phyloP scores from a whole-genome alignment of 441 rosid species.

The Arabidopsis lyrata region DNA sequence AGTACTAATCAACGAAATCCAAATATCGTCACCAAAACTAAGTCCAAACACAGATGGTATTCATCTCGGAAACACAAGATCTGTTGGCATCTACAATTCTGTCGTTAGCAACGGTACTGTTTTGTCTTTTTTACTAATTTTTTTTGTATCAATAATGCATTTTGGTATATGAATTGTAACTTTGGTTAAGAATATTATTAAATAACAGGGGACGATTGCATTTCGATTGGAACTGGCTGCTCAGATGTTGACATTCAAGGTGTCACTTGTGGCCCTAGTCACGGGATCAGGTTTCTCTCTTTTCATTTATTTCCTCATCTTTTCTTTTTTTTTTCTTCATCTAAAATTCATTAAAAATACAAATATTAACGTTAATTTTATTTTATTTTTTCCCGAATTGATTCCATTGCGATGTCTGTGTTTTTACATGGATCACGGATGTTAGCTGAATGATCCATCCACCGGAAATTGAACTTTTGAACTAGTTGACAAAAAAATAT shows the following conservation, averaged over 20 bases:
- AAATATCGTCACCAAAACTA: slow-evolving; percentile 84
- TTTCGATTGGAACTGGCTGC: slow-evolving; percentile 92
- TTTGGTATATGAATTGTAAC: background rate
- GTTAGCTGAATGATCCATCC: slow-evolving; percentile 6
- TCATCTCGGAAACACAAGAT: slow-evolving; percentile 78
- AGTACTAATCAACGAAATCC: slow-evolving; percentile 65
- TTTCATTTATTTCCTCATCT: background rate
- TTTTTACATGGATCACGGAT: slow-evolving; percentile 33
- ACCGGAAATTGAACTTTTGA: slow-evolving; percentile 8
- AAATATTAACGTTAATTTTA: background rate
- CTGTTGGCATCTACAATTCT: slow-evolving; percentile 81
- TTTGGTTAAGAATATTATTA: background rate
- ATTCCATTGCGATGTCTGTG: slow-evolving; percentile 4
- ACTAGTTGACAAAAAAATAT: slow-evolving; percentile 12
- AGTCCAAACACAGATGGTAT: slow-evolving; percentile 97
- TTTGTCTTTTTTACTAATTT: background rate
- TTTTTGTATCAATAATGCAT: background rate
- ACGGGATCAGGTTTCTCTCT: slow-evolving; percentile 84
- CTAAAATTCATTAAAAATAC: background rate
- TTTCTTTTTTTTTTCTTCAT: background rate
- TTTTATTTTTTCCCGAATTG: background rate
- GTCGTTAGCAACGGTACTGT: slow-evolving; percentile 78
- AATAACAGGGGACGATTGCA: slow-evolving; percentile 87
- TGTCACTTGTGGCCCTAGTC: slow-evolving; percentile 97
- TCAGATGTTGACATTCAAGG: slow-evolving; percentile 79